phyloP scores from a whole-genome alignment of 208 protist genomes.

The Crithidia fasciculata region DNA sequence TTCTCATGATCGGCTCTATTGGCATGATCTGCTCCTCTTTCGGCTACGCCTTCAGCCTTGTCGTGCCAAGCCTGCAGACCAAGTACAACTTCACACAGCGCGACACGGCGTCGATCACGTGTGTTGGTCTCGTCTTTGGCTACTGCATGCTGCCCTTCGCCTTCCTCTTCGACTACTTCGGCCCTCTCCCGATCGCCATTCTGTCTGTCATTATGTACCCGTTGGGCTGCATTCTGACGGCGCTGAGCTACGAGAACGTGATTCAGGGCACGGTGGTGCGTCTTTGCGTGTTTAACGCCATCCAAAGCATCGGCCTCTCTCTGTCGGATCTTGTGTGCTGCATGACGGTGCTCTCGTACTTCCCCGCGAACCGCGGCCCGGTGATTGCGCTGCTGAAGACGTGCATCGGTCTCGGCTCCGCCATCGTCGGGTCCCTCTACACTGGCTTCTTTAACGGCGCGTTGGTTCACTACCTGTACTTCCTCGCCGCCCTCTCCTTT shows the following conservation, averaged over 20 bases:
- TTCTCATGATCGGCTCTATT: constrained; percentile 46
- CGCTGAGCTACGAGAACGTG: constrained; percentile 45
- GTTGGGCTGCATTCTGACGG: constrained; percentile 35
- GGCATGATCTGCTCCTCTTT: constrained; percentile 53
- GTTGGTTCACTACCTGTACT: constrained; percentile 26
- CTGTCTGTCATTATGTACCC: constrained; percentile 36
- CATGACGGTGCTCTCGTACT: constrained; percentile 62
- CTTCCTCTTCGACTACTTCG: constrained; percentile 60
- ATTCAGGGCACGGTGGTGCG: constrained; percentile 39
- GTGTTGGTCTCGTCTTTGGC: constrained; percentile 41
- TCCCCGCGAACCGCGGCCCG: constrained; percentile 47
- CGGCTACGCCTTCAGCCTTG: constrained; percentile 60
- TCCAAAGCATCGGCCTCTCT: constrained; percentile 34
- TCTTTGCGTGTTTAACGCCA: constrained; percentile 36
- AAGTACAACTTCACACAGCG: constrained; percentile 58
- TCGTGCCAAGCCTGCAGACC: constrained; percentile 42
- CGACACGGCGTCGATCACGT: constrained; percentile 62
- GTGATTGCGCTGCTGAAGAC: constrained; percentile 70
- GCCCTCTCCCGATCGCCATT: constrained; percentile 41
- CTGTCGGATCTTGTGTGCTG: constrained; percentile 46
- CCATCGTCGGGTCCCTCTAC: constrained; percentile 50
- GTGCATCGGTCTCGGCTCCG: constrained; percentile 63
- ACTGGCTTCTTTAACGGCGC: constrained; percentile 34
- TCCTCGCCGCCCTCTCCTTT: constrained; percentile 23
- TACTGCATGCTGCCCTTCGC: constrained; percentile 51